Base-by-base conservation (phyloP, 2,329 filamentous ascomycete genomes). In the Akanthomyces lecanii region DNA sequence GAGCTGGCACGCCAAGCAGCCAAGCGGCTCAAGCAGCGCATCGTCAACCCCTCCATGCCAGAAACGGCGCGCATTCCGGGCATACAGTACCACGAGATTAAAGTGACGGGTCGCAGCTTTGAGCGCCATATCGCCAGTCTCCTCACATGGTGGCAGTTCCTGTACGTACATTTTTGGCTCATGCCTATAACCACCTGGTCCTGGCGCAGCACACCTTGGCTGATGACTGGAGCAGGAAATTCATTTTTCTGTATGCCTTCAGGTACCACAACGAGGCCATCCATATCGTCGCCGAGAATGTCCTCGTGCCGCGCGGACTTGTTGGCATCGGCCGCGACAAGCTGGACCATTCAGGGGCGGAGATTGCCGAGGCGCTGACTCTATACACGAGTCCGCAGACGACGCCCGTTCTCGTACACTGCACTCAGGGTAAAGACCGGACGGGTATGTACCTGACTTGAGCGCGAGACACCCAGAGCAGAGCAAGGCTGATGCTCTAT, bases 341-440 rank as follows among this genome's bases (percentile, higher is more conserved):
- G 0, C 74, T 96, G 4, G 85, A 90, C 67, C 81, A 86, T 61
- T 91, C 88, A 59, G 84, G 82, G 0, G 72, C 76, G 1, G 88
- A 91, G 70, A 82, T 92, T 21, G 80, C 79, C 28, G 65, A 73
- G 56, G 69, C 70, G 7, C 66, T 78, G 42, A 67, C 65, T 10
- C 63, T 75, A 1, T 76, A 74, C 58, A 66, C 72, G 5, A 60
- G 62, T 8, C 28, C 65, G 2, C 68, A 73, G 0, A 80, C 79
- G 18, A 85, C 87, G 66, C 91, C 92, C 0, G 74, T 87, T 1
- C 72, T 96, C 8, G 77, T 95, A 2, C 91, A 96, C 74, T 97
- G 92, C 74, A 95, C 92, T 0, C 91, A 96, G 70, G 92, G 92
- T 63, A 97, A 96, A 72, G 92, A 96, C 71, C 84, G 92, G 2